Evolutionary conservation across 495 filamentous ascomycete species (phyloP), one percentile per base, ranked within the genome.

Genomic region (Tuber brumale): DNA sequence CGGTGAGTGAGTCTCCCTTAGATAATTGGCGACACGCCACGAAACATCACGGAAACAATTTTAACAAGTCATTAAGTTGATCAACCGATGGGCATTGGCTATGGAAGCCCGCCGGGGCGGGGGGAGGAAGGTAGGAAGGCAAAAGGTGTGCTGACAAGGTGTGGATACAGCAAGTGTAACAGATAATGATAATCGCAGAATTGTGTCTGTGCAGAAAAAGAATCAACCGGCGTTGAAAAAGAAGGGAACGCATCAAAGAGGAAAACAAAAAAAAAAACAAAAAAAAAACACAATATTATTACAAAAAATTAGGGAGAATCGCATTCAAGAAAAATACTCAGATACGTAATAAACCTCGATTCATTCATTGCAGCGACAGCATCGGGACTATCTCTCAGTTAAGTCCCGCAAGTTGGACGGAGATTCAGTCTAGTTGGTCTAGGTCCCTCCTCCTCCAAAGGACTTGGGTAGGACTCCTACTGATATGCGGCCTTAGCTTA

Each of bases 21-120:
- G 16, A 73, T 51, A 80, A 80, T 80, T 80, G 78, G 78, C 73
- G 76, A 79, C 76, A 80, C 73, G 76, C 76, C 70, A 71, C 66
- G 61, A 69, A 79, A 79, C 78, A 73, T 46, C 71, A 75, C 76
- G 75, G 78, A 80, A 80, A 80, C 78, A 79, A 79, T 79, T 71
- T 76, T 79, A 79, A 80, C 78, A 79, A 79, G 79, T 76, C 79
- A 77, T 79, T 77, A 77, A 79, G 76, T 73, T 74, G 78, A 79
- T 80, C 78, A 80, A 70, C 79, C 73, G 73, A 80, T 79, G 77
- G 70, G 77, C 70, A 80, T 80, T 79, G 79, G 78, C 73, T 76
- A 66, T 66, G 27, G 57, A 19, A 66, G 57, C 57, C 57, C 57
- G 27, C 57, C 57, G 57, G 57, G 57, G 37, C 12, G 27, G 57